Percentiles rank a stretch among this genome's conserved stretches.
These are phyloP conservation scores for Aspergillus aculeatinus DNA, from an alignment of 2,329 filamentous ascomycete species.

Conservation along the genomic window DNA sequence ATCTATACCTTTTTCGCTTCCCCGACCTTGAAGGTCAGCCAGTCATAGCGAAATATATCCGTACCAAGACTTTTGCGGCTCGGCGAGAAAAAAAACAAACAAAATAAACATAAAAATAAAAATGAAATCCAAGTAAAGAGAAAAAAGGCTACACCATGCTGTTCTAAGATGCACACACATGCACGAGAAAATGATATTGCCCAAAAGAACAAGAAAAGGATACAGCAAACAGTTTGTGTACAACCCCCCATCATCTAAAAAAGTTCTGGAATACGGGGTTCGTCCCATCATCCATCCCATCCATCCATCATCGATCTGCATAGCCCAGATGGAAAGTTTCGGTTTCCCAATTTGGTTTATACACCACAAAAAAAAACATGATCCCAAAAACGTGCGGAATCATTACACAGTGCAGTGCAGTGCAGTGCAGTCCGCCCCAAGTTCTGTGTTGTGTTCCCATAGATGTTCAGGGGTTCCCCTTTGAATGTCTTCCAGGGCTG, in stretches of 20 bases:
- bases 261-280: not conserved
- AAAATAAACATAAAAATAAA: no score
- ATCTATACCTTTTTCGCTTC: not conserved
- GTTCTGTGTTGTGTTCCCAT: not conserved
- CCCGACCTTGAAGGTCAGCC: not conserved
- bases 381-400: no score
- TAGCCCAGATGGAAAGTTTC: no score
- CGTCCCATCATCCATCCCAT: not conserved
- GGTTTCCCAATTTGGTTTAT: no score
- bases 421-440: no score
- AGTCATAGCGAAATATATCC: not conserved
- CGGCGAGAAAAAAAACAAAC: conserved; percentile 1
- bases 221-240: no score
- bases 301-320: no score
- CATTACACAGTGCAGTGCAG: no score
- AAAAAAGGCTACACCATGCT: not conserved
- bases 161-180: not conserved
- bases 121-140: no score
- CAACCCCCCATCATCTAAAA: not conserved
- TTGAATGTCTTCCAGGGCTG: not conserved
- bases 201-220: no score
- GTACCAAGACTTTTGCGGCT: conserved; percentile 10
- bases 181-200: not conserved
- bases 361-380: no score
- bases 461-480: not conserved